phyloP scores from a whole-genome alignment of 192 early-diverging fungal species.

The Coemansia sp. region DNA sequence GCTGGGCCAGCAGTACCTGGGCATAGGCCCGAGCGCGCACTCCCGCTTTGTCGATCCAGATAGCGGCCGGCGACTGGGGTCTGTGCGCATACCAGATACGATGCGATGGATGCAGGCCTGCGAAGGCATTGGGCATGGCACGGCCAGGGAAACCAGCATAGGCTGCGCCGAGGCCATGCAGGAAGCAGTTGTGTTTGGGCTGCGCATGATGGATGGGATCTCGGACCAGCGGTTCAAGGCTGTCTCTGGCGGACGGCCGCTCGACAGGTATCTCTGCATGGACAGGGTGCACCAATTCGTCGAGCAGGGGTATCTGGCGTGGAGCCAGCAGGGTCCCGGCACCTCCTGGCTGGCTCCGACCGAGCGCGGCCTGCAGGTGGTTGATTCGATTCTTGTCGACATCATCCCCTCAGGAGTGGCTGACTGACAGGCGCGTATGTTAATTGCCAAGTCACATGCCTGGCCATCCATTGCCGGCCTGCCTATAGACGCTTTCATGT shows the following conservation, averaged over 20 bases:
- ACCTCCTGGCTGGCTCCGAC: conserved; percentile 20
- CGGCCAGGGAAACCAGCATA: conserved; percentile 1
- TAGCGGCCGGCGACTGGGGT: conserved; percentile 16
- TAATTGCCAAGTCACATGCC: neutral
- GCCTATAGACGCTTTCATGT: no score
- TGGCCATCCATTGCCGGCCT: neutral
- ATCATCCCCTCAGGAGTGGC: no score
- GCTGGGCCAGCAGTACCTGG: conserved; percentile 55
- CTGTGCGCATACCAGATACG: conserved; percentile 34
- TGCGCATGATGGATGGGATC: conserved; percentile 52
- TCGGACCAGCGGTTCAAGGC: conserved; percentile 14
- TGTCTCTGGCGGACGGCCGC: conserved; percentile 17
- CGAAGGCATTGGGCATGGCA: conserved; percentile 29
- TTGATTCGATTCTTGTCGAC: conserved; percentile 38
- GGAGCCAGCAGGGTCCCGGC: conserved; percentile 1
- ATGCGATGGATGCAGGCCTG: conserved; percentile 30
- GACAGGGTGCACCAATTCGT: conserved; percentile 20
- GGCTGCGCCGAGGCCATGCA: conserved; percentile 16
- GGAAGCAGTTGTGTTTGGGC: conserved; percentile 52
- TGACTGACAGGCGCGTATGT: no score
- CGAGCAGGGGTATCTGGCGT: conserved; percentile 21
- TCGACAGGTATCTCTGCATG: conserved; percentile 34
- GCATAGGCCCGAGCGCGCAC: conserved; percentile 60
- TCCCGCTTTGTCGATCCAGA: conserved; percentile 44
- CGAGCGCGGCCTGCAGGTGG: conserved; percentile 35